A percentile compares a stretch with the other conserved stretches of the same genome.
These are phyloP conservation scores for Amaranthus hypochondriacus DNA, from an alignment of 148 eudicot genomes.

Conservation along the genomic window DNA sequence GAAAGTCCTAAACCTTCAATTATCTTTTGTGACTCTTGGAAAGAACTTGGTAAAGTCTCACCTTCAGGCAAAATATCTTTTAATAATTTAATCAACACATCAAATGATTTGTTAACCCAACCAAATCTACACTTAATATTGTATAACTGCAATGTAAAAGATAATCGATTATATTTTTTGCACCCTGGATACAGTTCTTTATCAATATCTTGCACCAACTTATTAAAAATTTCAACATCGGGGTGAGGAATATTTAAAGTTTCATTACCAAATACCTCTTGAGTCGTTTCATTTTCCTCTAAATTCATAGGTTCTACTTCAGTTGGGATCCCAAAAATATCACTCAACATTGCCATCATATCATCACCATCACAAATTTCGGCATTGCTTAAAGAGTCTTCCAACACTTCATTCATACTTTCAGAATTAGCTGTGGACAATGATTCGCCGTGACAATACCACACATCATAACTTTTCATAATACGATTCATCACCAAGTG, in stretches of 20 bases:
- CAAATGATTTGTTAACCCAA: not conserved
- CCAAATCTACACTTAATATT: not conserved
- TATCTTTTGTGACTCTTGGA: not conserved
- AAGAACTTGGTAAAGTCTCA: not conserved
- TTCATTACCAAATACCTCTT: too few species aligned
- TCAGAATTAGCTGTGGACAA: too few species aligned
- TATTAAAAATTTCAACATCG: not conserved
- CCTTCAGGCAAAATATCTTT: not conserved
- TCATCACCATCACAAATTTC: not conserved
- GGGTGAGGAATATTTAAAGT: not conserved
- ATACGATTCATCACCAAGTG: constrained; percentile 1
- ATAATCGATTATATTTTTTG: not conserved
- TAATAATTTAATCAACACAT: constrained; percentile 1
- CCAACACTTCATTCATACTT: too few species aligned
- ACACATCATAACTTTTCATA: not conserved
- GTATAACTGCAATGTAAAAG: constrained; percentile 6
- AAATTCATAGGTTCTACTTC: not conserved
- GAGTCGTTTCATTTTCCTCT: not conserved
- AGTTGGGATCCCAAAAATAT: not conserved
- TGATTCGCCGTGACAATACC: too few species aligned
- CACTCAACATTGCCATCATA: constrained; percentile 1
- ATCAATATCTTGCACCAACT: not conserved
- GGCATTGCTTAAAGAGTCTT: too few species aligned
- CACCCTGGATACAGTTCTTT: constrained; percentile 6
- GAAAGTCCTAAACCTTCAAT: not conserved